A percentile compares a stretch with the other conserved stretches of the same genome.
These are phyloP conservation scores for Podospora didyma DNA, from an alignment of 495 filamentous ascomycete genomes.

Conservation along the genomic window DNA sequence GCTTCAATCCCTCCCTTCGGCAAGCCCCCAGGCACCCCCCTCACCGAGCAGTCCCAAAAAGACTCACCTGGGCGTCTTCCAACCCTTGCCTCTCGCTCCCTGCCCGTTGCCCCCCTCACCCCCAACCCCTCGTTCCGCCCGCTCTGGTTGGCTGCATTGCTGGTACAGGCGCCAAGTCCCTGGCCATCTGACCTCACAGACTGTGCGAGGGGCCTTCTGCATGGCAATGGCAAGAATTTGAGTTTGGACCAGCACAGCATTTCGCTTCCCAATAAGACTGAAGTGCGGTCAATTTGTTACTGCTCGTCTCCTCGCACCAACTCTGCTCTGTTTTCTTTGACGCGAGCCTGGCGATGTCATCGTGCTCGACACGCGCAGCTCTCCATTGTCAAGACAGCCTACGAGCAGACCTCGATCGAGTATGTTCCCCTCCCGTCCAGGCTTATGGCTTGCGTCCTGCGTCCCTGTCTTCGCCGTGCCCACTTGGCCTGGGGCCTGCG, in stretches of 20 bases:
- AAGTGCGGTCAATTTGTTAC: not conserved
- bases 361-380: not conserved
- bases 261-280: not conserved
- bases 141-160: conserved; percentile 28
- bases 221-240: conserved; percentile 5
- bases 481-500: conserved; percentile 20
- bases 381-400: not conserved
- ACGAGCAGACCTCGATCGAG: not conserved
- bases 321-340: conserved; percentile 1
- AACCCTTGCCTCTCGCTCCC: conserved; percentile 17
- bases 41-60: conserved; percentile 27
- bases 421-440: not conserved
- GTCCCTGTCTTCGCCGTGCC: conserved; percentile 16
- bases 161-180: conserved; percentile 27
- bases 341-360: not conserved
- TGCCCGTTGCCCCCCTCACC: conserved; percentile 5
- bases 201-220: conserved; percentile 23
- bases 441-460: not conserved
- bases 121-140: conserved; percentile 28
- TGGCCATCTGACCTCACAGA: conserved; percentile 36
- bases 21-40: not conserved
- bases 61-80: conserved; percentile 22
- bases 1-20: not conserved
- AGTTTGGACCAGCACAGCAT: not conserved
- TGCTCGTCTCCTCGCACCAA: not conserved